Base-by-base conservation (phyloP, 352 stramenopile species). In the Phytopythium boreale region DNA sequence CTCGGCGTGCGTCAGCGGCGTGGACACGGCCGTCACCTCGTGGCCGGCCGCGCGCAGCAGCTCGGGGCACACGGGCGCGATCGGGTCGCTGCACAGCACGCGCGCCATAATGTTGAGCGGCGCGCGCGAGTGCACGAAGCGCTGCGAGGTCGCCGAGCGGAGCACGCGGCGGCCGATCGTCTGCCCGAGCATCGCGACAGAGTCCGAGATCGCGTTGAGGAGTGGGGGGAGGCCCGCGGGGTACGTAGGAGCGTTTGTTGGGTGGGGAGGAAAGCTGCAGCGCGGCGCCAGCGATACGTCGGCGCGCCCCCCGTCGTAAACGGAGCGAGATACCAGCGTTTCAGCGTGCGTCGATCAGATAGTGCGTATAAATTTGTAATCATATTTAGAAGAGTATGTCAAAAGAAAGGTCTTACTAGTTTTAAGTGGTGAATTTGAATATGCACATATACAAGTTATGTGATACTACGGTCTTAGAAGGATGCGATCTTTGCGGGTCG, bases 71-170 rank as follows among this genome's bases (percentile, higher is more conserved):
- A 87, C 68, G 24, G 84, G 58, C 65, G 96, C 82, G 68, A 96
- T 97, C 31, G 90, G 83, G 62, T 97, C 90, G 51, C 75, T 93
- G 69, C 90, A 96, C 50, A 97, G 74, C 64, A 97, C 92, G 62
- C 87, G 80, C 43, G 83, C 81, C 84, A 93, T 95, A 59, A 72
- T 66, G 24, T 70, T 37, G 26, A 56, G 62, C 27, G 74, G 57
- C 14, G 78, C 67, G 27, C 74, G 76, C 37, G 79, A 58, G 70
- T 89, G 82, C 56, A 76, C 61, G 7, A 29, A 20, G 20, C 31
- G 51, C 51, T 39, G 52, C 52, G 19, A 11, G 4, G n/a, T 19
- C 19, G 31, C 52, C 20, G 29, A 8, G 20, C 34, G 52, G 17
- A 59, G 31, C 31, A 36, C 52, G 31, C 52, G 52, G 0, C 52